Conservation (phyloP, 1,139 yeast species). For the Geotrichum cucujoidarum region DNA sequence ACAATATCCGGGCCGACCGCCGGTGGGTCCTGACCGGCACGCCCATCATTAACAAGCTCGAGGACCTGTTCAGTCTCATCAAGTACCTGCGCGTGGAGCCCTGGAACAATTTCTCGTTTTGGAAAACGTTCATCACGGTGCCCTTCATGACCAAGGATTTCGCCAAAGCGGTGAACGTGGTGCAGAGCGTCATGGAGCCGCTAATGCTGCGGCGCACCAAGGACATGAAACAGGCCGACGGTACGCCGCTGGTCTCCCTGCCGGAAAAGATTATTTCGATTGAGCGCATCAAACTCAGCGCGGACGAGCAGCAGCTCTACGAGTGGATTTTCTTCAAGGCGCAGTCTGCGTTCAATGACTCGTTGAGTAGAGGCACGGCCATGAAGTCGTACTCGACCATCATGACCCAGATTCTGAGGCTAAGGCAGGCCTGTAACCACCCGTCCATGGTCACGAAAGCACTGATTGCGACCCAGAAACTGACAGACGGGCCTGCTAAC, state of each 20-base stretch:
- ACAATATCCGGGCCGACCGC: constrained; percentile 56
- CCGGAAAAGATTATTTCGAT: constrained; percentile 73
- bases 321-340: constrained; percentile 68
- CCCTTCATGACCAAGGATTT: constrained; percentile 76
- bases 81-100: constrained; percentile 77
- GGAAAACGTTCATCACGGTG: constrained; percentile 81
- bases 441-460: constrained; percentile 53
- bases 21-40: constrained; percentile 93
- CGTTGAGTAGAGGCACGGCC: constrained; percentile 60
- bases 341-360: constrained; percentile 60
- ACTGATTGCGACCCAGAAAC: constrained; percentile 23
- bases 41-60: constrained; percentile 83
- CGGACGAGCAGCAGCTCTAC: constrained; percentile 62
- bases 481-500: constrained; percentile 4
- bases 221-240: constrained; percentile 70
- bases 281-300: constrained; percentile 62
- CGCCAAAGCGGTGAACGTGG: constrained; percentile 70
- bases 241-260: constrained; percentile 66
- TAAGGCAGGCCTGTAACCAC: constrained; percentile 89
- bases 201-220: constrained; percentile 81
- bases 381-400: constrained; percentile 72
- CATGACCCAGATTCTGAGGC: constrained; percentile 72
- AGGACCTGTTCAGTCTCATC: constrained; percentile 76
- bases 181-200: constrained; percentile 81
- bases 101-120: constrained; percentile 80